Base-by-base conservation (phyloP, 2,329 filamentous ascomycete species). In the Tolypocladium ophioglossoides region DNA sequence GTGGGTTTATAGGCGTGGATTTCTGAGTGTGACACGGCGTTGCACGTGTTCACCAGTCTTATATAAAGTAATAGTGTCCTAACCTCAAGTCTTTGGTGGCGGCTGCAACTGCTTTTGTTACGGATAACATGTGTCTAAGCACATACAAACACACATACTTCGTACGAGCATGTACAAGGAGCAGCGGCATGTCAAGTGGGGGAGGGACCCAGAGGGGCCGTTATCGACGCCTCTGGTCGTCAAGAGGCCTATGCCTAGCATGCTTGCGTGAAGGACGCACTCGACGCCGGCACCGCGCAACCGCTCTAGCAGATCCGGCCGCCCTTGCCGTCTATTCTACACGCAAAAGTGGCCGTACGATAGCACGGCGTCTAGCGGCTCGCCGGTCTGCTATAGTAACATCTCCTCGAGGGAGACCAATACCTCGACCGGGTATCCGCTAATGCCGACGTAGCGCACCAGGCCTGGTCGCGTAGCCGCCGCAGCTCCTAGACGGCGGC, bases 301-400 rank as follows among this genome's bases (percentile, higher is more conserved):
- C 2, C 87, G 79, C 34, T 77, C 71, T 11, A 92, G 64, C 3
- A 70, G 54, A 1, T 63, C 62, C 0, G 62, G 70, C 1, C 63
- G 58, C 0, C 66, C 68, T 1, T 74, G 64, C 35, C 57, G 59
- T 11, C 61, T 64, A 69, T 96, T 97, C 70, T 97, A 94, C 34
- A 99, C 72, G 0, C 89, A 95, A 70, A 86, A 95, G 68, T 96
- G 89, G 54, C 88, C 87, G 69, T 96, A 97, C 48, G 87, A 94
- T 75, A 95, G 83, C 37, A 96, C 90, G 5, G 85, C 85, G 66
- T 99, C 91, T 39, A 97, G 72, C 1, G 90, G 87, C 73, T 95
- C 89, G 51, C 90, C 90, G 0, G 91, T 95, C 72, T 90, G 64
- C 16, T 61, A 58, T 54, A 71, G 70, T 1, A 97, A 74, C 70